These are phyloP conservation scores for Chaetoscypha palmicola DNA, from an alignment of 2,329 filamentous ascomycete species.

Conservation along the genomic window DNA sequence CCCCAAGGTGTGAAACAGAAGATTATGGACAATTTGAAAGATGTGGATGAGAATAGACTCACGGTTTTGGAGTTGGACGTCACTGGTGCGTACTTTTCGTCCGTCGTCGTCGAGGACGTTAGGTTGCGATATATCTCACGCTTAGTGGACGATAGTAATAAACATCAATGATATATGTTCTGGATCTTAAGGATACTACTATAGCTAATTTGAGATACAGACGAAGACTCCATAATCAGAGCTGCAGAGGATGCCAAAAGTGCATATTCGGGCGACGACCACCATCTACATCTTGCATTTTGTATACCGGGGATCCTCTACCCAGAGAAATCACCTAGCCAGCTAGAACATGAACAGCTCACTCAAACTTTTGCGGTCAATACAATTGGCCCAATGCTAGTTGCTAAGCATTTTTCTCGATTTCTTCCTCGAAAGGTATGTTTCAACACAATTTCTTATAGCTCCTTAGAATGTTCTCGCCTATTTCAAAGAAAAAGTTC, in stretches of 20 bases:
- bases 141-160: too few species aligned
- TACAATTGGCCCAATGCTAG: slow-evolving; percentile 63
- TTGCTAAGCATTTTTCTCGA: slow-evolving; percentile 67
- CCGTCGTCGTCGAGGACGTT: too few species aligned
- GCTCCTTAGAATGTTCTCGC: background rate
- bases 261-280: slow-evolving; percentile 43
- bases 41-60: slow-evolving; percentile 38
- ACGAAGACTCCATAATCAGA: slow-evolving; percentile 55
- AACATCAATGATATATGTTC: too few species aligned
- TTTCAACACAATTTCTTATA: slow-evolving; percentile 32
- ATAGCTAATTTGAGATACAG: too few species aligned
- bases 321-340: slow-evolving; percentile 62
- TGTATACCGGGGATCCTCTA: slow-evolving; percentile 64
- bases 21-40: slow-evolving; percentile 43
- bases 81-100: slow-evolving; percentile 40
- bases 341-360: slow-evolving; percentile 54
- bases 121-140: too few species aligned
- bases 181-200: too few species aligned
- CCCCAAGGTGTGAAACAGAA: slow-evolving; percentile 40
- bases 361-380: slow-evolving; percentile 69
- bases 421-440: slow-evolving; percentile 55
- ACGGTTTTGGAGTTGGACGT: slow-evolving; percentile 49
- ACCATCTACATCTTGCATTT: slow-evolving; percentile 63
- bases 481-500: too few species aligned
- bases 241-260: slow-evolving; percentile 45